Evolutionary conservation across 306 rosid species (phyloP).

Genomic region (Nissolia schottii): DNA sequence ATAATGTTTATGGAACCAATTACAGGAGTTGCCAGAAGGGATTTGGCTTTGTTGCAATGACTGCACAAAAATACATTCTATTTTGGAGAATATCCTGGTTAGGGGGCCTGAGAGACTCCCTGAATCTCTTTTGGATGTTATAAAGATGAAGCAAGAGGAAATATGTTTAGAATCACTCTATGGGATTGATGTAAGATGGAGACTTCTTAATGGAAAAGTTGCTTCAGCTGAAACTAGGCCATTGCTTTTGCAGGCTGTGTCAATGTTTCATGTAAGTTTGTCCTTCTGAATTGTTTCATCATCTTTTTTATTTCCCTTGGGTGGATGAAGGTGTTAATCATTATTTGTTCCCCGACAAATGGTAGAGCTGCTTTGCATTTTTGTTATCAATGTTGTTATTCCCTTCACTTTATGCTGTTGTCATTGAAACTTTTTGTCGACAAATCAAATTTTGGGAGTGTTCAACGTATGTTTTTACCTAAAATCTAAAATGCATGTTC

Average conservation of each 20-base stretch:
- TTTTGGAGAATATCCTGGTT: conserved; percentile 62
- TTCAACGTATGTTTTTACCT: conserved; percentile 1
- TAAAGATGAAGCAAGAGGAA: conserved; percentile 67
- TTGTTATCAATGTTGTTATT: background rate
- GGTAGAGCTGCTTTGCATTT: conserved; percentile 17
- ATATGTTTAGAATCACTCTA: conserved; percentile 45
- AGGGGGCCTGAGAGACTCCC: conserved; percentile 75
- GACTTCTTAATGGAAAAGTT: conserved; percentile 82
- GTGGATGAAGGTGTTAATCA: conserved; percentile 7
- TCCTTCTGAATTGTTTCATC: conserved; percentile 11
- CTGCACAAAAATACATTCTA: conserved; percentile 73
- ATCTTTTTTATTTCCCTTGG: background rate
- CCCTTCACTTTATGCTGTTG: conserved; percentile 1
- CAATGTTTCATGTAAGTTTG: conserved; percentile 78
- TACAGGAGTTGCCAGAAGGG: conserved; percentile 92
- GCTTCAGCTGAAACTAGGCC: conserved; percentile 83
- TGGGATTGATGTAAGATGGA: conserved; percentile 82
- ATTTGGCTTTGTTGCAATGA: conserved; percentile 90
- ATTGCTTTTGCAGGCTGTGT: conserved; percentile 73
- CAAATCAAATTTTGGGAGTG: background rate
- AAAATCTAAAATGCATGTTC: conserved; percentile 6
- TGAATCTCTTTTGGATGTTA: conserved; percentile 57
- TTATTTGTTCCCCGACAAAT: conserved; percentile 20
- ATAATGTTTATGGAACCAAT: conserved; percentile 17
- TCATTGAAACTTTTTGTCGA: background rate